These are phyloP conservation scores for Erodium texanum DNA, from an alignment of 441 rosid genomes.

Conservation along the genomic window DNA sequence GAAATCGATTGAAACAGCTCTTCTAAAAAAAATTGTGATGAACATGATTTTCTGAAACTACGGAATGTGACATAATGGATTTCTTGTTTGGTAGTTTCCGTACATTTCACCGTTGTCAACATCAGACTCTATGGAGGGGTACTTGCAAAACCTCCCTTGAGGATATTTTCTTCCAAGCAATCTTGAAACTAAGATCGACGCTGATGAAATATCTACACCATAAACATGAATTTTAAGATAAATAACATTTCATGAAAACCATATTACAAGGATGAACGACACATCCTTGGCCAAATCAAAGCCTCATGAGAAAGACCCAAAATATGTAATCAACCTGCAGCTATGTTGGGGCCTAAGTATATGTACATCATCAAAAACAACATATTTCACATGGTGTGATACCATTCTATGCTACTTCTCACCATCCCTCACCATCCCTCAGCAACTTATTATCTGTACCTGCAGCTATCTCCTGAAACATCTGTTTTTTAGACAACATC, in stretches of 20 bases:
- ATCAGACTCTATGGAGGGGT: too few species aligned
- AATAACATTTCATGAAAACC: constrained; percentile 9
- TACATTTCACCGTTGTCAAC: too few species aligned
- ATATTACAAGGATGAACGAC: constrained; percentile 8
- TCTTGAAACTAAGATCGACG: too few species aligned
- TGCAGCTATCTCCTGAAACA: constrained; percentile 19
- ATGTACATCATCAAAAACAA: constrained; percentile 19
- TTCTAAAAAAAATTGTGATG: too few species aligned
- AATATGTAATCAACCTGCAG: constrained; percentile 15
- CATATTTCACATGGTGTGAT: constrained; percentile 10
- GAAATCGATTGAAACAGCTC: too few species aligned
- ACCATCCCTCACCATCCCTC: constrained; percentile 26
- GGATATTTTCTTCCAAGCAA: too few species aligned
- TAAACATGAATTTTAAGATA: background rate
- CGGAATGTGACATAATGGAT: too few species aligned
- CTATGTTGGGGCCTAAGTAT: constrained; percentile 8
- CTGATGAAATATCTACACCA: too few species aligned
- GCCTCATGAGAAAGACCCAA: constrained; percentile 13
- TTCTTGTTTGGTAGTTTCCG: too few species aligned
- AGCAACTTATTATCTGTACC: constrained; percentile 25
- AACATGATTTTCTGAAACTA: too few species aligned
- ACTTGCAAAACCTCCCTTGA: too few species aligned
- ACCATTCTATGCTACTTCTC: constrained; percentile 15
- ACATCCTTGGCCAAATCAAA: constrained; percentile 6
- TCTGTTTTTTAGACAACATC: constrained; percentile 30